Percentiles rank a stretch among this genome's conserved stretches.
These are phyloP conservation scores for Mortierella hygrophila DNA, from an alignment of 192 early-diverging fungal genomes.

Conservation along the genomic window DNA sequence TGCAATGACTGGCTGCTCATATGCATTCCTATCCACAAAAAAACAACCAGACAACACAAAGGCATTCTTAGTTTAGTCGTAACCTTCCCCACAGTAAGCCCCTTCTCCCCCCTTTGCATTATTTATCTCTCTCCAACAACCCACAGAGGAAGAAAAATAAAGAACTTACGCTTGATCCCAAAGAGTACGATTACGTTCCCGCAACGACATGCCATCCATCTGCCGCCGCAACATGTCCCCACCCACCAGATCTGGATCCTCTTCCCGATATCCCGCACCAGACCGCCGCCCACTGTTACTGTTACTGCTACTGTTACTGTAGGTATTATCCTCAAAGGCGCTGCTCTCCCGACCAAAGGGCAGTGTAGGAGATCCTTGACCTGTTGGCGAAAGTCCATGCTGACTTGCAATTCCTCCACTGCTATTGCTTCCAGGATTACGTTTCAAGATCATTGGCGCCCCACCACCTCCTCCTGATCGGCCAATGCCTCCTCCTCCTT, in stretches of 20 bases:
- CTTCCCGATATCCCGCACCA: neutral
- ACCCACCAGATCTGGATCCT: neutral
- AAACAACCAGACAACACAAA: neutral
- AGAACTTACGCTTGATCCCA: slow-evolving; percentile 46
- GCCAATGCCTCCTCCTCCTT: neutral
- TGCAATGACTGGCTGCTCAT: slow-evolving; percentile 39
- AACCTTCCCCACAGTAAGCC: too few relatives aligned
- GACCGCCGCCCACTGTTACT: neutral
- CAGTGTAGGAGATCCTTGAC: neutral
- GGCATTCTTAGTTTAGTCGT: neutral
- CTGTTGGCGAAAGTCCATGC: neutral
- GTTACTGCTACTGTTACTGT: neutral
- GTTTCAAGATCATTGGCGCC: slow-evolving; percentile 4
- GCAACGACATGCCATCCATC: slow-evolving; percentile 11
- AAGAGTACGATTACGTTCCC: slow-evolving; percentile 32
- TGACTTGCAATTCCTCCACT: neutral
- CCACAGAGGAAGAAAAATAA: neutral
- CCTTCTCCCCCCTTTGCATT: too few relatives aligned
- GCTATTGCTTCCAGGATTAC: neutral
- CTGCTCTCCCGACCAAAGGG: neutral
- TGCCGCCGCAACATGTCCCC: neutral
- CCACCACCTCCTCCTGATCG: too few relatives aligned
- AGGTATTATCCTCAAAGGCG: neutral
- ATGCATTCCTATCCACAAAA: slow-evolving; percentile 22
- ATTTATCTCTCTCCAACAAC: too few relatives aligned